Evolutionary conservation across 2,329 filamentous ascomycete genomes (phyloP), one percentile per base, ranked within the genome.

Genomic region (Apiospora malaysiana): DNA sequence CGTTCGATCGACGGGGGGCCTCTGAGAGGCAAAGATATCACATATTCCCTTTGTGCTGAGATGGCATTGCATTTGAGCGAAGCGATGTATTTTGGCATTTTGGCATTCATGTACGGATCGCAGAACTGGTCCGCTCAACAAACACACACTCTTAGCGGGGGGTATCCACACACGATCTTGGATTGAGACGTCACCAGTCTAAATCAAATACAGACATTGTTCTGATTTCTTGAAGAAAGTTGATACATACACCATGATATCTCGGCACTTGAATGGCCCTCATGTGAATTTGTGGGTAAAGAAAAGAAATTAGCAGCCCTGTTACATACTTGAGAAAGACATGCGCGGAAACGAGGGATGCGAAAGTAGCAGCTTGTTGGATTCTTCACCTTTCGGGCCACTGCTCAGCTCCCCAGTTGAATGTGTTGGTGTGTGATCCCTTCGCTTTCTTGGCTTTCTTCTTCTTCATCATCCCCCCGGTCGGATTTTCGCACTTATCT

Each of bases 31-130:
- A 14, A 37, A 37, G 32, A 37, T 12, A 59, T 63, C 32, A 18
- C 56, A 63, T 40, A 21, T 63, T 63, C 21, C 21, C 32, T 40
- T 63, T 63, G 32, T 63, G 56, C 37, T 63, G 56, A 32, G 56
- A 40, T 32, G n/a, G 56, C 56, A 40, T 63, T 63, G 32, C 56
- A 63, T 63, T 63, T 63, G 56, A 63, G 56, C 56, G 56, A 63
- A 32, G 56, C 56, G 27, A 37, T n/a, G 49, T 56, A n/a, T n/a
- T 49, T 51, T 32, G 32, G 32, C 32, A 14, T 37, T 56, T 63
- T 40, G 18, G 32, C 56, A 63, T 63, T 40, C 37, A 23, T 32
- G 32, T 63, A 63, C 32, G 56, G 18, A 63, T 63, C 56, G n/a
- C 27, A 63, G 8, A 63, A 21, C 56, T 40, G 56, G 32, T 40